Conservation (phyloP, 1,139 yeast species). For the Blastobotrys aristatus region DNA sequence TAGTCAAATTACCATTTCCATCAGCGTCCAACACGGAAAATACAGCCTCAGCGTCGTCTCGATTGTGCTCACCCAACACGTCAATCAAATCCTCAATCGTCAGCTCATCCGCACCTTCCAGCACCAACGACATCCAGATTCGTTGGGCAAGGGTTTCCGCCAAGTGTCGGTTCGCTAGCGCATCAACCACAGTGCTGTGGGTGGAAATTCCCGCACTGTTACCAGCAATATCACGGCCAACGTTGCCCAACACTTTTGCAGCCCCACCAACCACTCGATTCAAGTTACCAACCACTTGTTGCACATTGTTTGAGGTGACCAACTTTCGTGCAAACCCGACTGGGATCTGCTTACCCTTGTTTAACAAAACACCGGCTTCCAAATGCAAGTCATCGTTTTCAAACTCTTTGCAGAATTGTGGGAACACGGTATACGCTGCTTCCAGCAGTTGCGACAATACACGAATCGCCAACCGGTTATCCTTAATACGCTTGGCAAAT, state of each 20-base stretch:
- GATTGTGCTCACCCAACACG: slow-evolving; percentile 32
- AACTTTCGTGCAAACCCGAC: slow-evolving; percentile 21
- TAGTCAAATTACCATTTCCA: slow-evolving; percentile 36
- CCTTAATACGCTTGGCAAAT: slow-evolving; percentile 37
- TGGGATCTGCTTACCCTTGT: slow-evolving; percentile 20
- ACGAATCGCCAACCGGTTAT: slow-evolving; percentile 34
- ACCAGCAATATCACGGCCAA: slow-evolving; percentile 30
- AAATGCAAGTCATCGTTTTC: slow-evolving; percentile 35
- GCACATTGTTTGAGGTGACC: slow-evolving; percentile 24
- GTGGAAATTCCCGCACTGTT: slow-evolving; percentile 17
- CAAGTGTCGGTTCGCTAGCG: slow-evolving; percentile 30
- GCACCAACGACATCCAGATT: slow-evolving; percentile 40
- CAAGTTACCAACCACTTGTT: slow-evolving; percentile 28
- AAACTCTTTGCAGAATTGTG: slow-evolving; percentile 36
- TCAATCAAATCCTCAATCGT: slow-evolving; percentile 36
- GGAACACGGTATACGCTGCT: slow-evolving; percentile 37
- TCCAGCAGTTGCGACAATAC: slow-evolving; percentile 33
- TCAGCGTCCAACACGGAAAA: slow-evolving; percentile 37
- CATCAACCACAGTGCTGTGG: slow-evolving; percentile 34
- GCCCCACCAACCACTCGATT: slow-evolving; percentile 33
- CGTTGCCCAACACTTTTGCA: slow-evolving; percentile 30
- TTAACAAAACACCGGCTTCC: slow-evolving; percentile 29
- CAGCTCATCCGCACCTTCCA: slow-evolving; percentile 37
- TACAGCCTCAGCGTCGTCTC: slow-evolving; percentile 33
- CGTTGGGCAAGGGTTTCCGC: slow-evolving; percentile 36